Conservation (phyloP, 371 early-diverging fungal species). For the Entomophthora muscae region DNA sequence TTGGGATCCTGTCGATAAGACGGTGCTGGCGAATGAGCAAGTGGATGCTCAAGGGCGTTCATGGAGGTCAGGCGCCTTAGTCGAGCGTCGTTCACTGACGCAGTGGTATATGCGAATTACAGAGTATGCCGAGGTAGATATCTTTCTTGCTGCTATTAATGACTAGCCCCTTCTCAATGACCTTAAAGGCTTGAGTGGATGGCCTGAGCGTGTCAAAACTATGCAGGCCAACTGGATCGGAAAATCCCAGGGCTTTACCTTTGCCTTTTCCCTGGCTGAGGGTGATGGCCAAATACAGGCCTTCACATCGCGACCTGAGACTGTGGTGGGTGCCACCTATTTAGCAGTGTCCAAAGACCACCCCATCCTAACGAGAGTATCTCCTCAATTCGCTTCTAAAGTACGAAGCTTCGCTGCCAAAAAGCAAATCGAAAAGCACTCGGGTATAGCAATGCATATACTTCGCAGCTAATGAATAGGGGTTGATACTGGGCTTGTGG, state of each 20-base stretch:
- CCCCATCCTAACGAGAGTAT: constrained; percentile 19
- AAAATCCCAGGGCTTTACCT: constrained; percentile 60
- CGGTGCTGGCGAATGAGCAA: constrained; percentile 91
- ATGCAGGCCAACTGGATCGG: constrained; percentile 94
- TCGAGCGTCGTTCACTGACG: constrained; percentile 60
- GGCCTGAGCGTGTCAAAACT: constrained; percentile 79
- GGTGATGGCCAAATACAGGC: constrained; percentile 21
- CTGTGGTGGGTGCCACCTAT: constrained; percentile 54
- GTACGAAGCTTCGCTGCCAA: neutral
- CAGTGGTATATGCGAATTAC: constrained; percentile 91
- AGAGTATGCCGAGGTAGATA: constrained; percentile 54
- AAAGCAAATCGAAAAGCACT: neutral
- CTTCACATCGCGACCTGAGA: constrained; percentile 67
- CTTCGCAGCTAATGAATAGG: constrained; percentile 16
- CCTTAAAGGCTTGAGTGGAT: constrained; percentile 44
- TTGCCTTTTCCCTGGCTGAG: constrained; percentile 34
- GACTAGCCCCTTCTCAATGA: constrained; percentile 52
- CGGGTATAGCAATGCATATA: too few relatives aligned
- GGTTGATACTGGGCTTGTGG: constrained; percentile 45
- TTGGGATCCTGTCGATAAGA: constrained; percentile 93
- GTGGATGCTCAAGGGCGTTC: constrained; percentile 76
- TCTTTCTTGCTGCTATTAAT: neutral
- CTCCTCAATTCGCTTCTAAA: neutral
- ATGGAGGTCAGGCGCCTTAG: constrained; percentile 87
- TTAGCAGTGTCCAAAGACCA: constrained; percentile 62